These are phyloP conservation scores for Erodium moschatum DNA, from an alignment of 441 rosid species.

Conservation along the genomic window DNA sequence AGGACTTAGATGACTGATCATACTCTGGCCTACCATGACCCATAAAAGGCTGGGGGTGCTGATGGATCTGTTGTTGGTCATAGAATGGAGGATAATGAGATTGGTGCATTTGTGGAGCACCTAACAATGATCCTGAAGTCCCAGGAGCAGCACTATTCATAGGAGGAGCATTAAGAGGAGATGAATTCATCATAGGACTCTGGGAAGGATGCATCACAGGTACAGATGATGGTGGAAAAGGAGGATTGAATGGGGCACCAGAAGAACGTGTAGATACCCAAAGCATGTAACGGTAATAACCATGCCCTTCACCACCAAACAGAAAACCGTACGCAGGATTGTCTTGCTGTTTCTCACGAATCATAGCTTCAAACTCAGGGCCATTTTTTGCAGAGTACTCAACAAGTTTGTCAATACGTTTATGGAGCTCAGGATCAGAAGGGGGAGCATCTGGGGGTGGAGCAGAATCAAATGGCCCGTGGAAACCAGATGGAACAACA, in stretches of 20 bases:
- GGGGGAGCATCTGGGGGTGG: slow-evolving; percentile 72
- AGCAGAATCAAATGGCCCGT: slow-evolving; percentile 55
- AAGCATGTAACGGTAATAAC: slow-evolving; percentile 73
- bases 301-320: slow-evolving; percentile 90
- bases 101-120: slow-evolving; percentile 61
- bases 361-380: slow-evolving; percentile 92
- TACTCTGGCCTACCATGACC: slow-evolving; percentile 58
- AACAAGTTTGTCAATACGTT: slow-evolving; percentile 84
- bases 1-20: slow-evolving; percentile 36
- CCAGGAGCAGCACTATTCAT: background rate
- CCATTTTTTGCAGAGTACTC: slow-evolving; percentile 88
- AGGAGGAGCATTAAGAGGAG: slow-evolving; percentile 21
- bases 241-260: slow-evolving; percentile 49
- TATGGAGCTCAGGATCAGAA: slow-evolving; percentile 86
- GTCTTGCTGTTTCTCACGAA: slow-evolving; percentile 88
- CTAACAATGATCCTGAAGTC: slow-evolving; percentile 35
- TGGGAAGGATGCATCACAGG: slow-evolving; percentile 59
- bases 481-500: slow-evolving; percentile 54
- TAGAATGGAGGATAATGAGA: slow-evolving; percentile 64
- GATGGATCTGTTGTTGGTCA: slow-evolving; percentile 67
- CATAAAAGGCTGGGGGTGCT: slow-evolving; percentile 48
- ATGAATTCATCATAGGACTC: slow-evolving; percentile 59
- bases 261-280: slow-evolving; percentile 61
- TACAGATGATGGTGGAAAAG: slow-evolving; percentile 48
- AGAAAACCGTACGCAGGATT: slow-evolving; percentile 83